Evolutionary conservation across 805 yeast genomes (phyloP).

Genomic region (Candida quercuum): DNA sequence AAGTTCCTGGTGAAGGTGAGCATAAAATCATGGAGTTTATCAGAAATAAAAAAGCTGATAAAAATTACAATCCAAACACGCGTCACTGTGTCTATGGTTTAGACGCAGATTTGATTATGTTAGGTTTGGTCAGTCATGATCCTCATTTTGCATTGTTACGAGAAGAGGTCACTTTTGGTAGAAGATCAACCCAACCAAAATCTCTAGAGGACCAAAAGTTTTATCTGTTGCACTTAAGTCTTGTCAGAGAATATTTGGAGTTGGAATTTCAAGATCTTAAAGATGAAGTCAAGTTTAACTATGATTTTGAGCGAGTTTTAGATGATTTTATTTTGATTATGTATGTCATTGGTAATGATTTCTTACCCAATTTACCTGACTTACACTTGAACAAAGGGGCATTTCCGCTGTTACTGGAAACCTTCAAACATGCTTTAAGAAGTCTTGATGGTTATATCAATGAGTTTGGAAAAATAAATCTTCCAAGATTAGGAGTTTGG

Average conservation of each 20-base stretch:
- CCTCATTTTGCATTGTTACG: slow-evolving; percentile 93
- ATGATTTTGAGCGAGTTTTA: slow-evolving; percentile 79
- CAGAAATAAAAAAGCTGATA: slow-evolving; percentile 70
- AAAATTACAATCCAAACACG: slow-evolving; percentile 67
- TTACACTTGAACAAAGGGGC: slow-evolving; percentile 93
- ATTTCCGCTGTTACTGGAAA: slow-evolving; percentile 82
- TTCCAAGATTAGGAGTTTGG: slow-evolving; percentile 69
- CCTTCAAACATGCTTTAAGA: slow-evolving; percentile 77
- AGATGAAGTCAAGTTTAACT: slow-evolving; percentile 55
- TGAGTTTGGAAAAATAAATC: slow-evolving; percentile 75
- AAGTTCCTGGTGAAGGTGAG: slow-evolving; percentile 98
- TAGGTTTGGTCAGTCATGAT: slow-evolving; percentile 87
- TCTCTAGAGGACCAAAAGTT: slow-evolving; percentile 75
- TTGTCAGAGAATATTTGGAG: slow-evolving; percentile 86
- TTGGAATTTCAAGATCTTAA: slow-evolving; percentile 75
- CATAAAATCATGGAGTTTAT: slow-evolving; percentile 95
- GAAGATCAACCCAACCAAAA: slow-evolving; percentile 32
- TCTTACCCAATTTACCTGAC: slow-evolving; percentile 94
- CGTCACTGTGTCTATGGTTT: slow-evolving; percentile 94
- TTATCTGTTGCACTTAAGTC: slow-evolving; percentile 74
- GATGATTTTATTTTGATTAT: slow-evolving; percentile 91
- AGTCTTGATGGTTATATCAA: slow-evolving; percentile 80
- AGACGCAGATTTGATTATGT: slow-evolving; percentile 93
- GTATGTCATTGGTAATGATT: slow-evolving; percentile 97
- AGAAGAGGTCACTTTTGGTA: slow-evolving; percentile 92